phyloP scores from a whole-genome alignment of 352 stramenopile genomes.

The Elongisporangium undulatum region DNA sequence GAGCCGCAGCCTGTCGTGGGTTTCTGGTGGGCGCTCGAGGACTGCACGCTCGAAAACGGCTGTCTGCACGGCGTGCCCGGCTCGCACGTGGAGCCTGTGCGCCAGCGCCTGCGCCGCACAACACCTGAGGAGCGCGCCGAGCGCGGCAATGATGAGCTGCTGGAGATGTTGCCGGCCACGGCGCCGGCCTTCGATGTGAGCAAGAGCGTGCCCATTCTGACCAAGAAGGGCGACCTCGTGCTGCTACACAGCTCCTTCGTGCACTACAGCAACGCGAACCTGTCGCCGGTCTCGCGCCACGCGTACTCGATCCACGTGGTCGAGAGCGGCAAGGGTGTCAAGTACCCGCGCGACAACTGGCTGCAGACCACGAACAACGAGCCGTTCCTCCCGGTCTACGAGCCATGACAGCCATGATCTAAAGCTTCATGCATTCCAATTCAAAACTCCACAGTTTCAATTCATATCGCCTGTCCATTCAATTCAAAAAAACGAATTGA shows the following conservation, averaged over 20 bases:
- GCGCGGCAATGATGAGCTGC: conserved; percentile 31
- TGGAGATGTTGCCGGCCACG: conserved; percentile 54
- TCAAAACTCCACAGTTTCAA: neutral
- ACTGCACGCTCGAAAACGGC: conserved; percentile 93
- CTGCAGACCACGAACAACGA: conserved; percentile 85
- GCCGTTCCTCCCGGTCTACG: conserved; percentile 64
- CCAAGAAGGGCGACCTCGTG: conserved; percentile 92
- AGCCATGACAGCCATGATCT: conserved; percentile 4
- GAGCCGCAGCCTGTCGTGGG: conserved; percentile 93
- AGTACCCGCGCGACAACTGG: conserved; percentile 92
- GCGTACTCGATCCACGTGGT: conserved; percentile 96
- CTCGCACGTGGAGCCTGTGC: conserved; percentile 87
- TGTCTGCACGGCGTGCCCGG: conserved; percentile 92
- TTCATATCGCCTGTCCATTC: too few relatives aligned
- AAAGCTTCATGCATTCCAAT: neutral
- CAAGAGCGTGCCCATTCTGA: conserved; percentile 61
- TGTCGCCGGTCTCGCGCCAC: conserved; percentile 82
- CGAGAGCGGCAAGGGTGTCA: conserved; percentile 75
- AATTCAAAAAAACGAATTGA: neutral
- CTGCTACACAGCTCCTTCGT: conserved; percentile 92
- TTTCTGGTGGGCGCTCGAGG: conserved; percentile 95
- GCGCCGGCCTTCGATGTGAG: conserved; percentile 55
- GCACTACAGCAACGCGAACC: conserved; percentile 94
- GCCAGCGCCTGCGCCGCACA: conserved; percentile 80
- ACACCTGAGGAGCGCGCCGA: conserved; percentile 36